Conservation (phyloP, 2,329 filamentous ascomycete genomes). For the Sordariomycetes sp. region DNA sequence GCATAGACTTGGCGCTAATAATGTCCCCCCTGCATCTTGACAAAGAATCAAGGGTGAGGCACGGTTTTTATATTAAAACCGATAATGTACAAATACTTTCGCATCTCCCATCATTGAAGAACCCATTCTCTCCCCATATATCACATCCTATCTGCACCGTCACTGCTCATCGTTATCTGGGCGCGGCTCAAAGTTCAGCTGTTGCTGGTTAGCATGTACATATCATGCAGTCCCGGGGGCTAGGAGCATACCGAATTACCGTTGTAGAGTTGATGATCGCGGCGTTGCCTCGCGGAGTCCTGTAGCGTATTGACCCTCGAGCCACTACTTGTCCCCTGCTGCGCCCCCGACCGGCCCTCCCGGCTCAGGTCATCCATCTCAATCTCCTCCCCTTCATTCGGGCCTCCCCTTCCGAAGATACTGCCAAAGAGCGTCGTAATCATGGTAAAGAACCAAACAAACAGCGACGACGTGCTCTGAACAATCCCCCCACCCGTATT, state of each 20-base stretch:
- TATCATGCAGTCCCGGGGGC: not conserved
- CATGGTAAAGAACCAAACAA: slow-evolving; percentile 1
- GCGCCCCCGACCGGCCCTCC: not conserved
- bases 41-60: slow-evolving; percentile 6
- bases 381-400: not conserved
- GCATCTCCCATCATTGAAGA: slow-evolving; percentile 7
- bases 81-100: slow-evolving; percentile 10
- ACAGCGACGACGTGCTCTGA: not conserved
- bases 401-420: not conserved
- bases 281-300: slow-evolving; percentile 27
- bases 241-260: slow-evolving; percentile 66
- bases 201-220: slow-evolving; percentile 13
- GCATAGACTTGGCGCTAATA: slow-evolving; percentile 1
- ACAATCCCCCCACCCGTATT: slow-evolving; percentile 15
- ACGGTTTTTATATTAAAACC: slow-evolving; percentile 6
- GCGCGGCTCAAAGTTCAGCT: slow-evolving; percentile 58
- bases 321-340: slow-evolving; percentile 8
- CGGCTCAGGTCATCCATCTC: not conserved
- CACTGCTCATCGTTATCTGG: slow-evolving; percentile 45
- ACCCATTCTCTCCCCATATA: not conserved
- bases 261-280: slow-evolving; percentile 70
- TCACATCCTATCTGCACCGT: not conserved
- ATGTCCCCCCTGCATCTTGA: slow-evolving; percentile 1
- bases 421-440: slow-evolving; percentile 2
- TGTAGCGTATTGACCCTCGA: slow-evolving; percentile 27